Evolutionary conservation across 2,329 filamentous ascomycete species (phyloP).

Genomic region (Penicillium sp.): DNA sequence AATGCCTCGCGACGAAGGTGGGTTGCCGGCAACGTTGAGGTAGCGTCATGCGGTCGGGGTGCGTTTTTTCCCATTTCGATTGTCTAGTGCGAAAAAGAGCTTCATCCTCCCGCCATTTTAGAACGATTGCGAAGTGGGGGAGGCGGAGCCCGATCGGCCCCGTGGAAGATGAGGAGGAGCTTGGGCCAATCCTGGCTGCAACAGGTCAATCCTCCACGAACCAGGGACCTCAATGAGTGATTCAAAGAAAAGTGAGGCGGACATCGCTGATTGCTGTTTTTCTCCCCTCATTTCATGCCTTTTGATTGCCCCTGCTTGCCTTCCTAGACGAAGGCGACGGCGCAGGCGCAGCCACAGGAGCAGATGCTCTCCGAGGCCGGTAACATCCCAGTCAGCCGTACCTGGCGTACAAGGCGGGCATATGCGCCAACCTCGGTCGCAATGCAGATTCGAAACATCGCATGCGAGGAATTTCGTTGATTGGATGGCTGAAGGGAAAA

Average conservation of each 20-base stretch:
- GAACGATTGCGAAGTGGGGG: slow-evolving; percentile 24
- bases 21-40: slow-evolving; percentile 20
- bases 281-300: background rate
- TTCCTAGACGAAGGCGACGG: background rate
- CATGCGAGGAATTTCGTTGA: slow-evolving; percentile 34
- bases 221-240: slow-evolving; percentile 5
- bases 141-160: slow-evolving; percentile 36
- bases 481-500: slow-evolving; percentile 30
- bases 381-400: slow-evolving; percentile 22
- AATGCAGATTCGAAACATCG: slow-evolving; percentile 30
- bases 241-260: slow-evolving; percentile 17
- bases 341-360: background rate
- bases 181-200: slow-evolving; percentile 32
- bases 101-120: slow-evolving; percentile 16
- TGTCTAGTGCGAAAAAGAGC: slow-evolving; percentile 17
- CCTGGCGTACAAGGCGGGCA: slow-evolving; percentile 28
- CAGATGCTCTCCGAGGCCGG: slow-evolving; percentile 3
- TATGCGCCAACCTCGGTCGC: slow-evolving; percentile 32
- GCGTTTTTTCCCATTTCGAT: slow-evolving; percentile 4
- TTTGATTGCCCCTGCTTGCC: background rate
- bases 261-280: background rate
- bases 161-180: slow-evolving; percentile 32
- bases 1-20: slow-evolving; percentile 25
- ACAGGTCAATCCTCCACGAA: slow-evolving; percentile 17
- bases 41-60: slow-evolving; percentile 13